These are phyloP conservation scores for Starmerella gropengiesseri DNA, from an alignment of 805 yeast species.

Conservation along the genomic window DNA sequence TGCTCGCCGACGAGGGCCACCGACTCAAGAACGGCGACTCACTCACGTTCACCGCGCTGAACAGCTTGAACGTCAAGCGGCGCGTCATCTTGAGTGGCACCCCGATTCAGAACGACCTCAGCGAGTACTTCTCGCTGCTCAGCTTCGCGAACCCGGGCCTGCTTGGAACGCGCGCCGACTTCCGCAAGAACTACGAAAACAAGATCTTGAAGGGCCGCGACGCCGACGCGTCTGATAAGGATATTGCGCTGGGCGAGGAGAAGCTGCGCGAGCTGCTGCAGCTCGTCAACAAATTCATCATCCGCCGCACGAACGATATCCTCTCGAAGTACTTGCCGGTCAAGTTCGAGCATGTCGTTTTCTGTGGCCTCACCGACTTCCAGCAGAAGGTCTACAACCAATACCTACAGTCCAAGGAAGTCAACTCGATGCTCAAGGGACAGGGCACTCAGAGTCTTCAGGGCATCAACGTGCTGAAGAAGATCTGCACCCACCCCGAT, in stretches of 20 bases:
- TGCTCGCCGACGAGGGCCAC: conserved; percentile 82
- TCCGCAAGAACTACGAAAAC: conserved; percentile 72
- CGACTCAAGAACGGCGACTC: conserved; percentile 83
- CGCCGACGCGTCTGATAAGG: conserved; percentile 75
- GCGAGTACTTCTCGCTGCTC: conserved; percentile 83
- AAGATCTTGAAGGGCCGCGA: conserved; percentile 79
- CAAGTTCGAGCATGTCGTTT: conserved; percentile 94
- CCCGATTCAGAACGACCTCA: conserved; percentile 89
- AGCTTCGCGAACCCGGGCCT: conserved; percentile 92
- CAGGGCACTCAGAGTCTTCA: conserved; percentile 70
- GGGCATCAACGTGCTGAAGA: conserved; percentile 80
- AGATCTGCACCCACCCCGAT: conserved; percentile 91
- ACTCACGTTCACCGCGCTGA: conserved; percentile 74
- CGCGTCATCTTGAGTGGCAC: conserved; percentile 92
- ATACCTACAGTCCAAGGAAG: conserved; percentile 69
- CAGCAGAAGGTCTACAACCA: conserved; percentile 62
- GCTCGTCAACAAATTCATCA: conserved; percentile 78
- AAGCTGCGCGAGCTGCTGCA: conserved; percentile 61
- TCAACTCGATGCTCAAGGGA: conserved; percentile 46
- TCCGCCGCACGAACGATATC: conserved; percentile 90
- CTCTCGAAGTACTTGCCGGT: conserved; percentile 88
- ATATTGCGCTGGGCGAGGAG: conserved; percentile 53
- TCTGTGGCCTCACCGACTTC: conserved; percentile 69
- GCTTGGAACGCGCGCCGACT: conserved; percentile 72
- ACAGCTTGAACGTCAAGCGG: conserved; percentile 72